Evolutionary conservation across 768 basidiomycete genomes (phyloP).

Genomic region (Xerocomellus intermedius): DNA sequence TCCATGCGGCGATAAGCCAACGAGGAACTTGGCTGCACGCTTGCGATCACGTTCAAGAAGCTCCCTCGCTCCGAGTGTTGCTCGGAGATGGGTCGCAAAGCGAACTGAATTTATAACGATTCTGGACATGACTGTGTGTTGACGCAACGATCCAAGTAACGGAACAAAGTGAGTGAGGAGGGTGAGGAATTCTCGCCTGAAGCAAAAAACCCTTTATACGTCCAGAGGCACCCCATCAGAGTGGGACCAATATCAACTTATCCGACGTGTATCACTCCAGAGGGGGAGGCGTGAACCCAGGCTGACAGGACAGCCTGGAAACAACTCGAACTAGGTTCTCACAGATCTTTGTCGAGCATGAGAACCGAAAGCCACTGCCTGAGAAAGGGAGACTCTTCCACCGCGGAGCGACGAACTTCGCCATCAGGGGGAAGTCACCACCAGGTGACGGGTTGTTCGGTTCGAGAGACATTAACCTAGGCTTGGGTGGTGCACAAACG

Average conservation of each 20-base stretch:
- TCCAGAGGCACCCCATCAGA: neutral
- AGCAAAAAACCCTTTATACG: slow-evolving; percentile 20
- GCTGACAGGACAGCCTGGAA: neutral
- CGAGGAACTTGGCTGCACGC: slow-evolving; percentile 55
- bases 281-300: neutral
- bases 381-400: neutral
- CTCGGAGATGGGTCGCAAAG: slow-evolving; percentile 38
- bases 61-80: slow-evolving; percentile 40
- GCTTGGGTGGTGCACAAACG: neutral
- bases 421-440: neutral
- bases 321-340: neutral
- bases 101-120: neutral
- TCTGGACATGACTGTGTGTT: slow-evolving; percentile 35
- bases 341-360: neutral
- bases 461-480: neutral
- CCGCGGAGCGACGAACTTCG: neutral
- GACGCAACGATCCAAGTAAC: neutral
- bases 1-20: slow-evolving; percentile 53
- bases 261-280: neutral
- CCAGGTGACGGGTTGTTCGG: neutral
- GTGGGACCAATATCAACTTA: neutral
- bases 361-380: neutral
- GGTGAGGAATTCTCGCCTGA: neutral
- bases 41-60: slow-evolving; percentile 52
- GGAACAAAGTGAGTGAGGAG: neutral